A percentile compares a stretch with the other conserved stretches of the same genome.
These are phyloP conservation scores for Acorus calamus DNA, from an alignment of 106 monocot genomes.

Conservation along the genomic window DNA sequence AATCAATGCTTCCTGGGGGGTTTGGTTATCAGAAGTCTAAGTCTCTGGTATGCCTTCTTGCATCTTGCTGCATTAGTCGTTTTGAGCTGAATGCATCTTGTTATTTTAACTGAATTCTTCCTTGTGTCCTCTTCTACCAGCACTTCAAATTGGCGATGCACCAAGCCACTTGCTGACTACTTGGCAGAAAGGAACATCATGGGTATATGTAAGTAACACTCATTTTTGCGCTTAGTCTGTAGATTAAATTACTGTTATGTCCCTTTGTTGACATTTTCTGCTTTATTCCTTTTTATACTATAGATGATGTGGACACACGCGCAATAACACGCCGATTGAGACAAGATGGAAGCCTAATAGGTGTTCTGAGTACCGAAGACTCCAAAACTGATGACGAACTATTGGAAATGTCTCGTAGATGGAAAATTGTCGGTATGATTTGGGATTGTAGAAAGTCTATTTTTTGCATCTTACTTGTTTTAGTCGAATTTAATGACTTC, in stretches of 20 bases:
- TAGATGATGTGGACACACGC: conserved; percentile 97
- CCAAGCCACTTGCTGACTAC: conserved; percentile 77
- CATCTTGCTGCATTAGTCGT: not conserved
- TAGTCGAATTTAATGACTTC: no score
- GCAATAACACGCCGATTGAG: conserved; percentile 95
- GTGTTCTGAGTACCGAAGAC: conserved; percentile 90
- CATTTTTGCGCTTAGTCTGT: not conserved
- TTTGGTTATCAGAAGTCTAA: conserved; percentile 74
- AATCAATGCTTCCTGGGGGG: conserved; percentile 79
- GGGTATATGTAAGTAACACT: conserved; percentile 72
- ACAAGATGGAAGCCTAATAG: conserved; percentile 92
- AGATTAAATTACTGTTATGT: no score
- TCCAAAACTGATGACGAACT: conserved; percentile 66
- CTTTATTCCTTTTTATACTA: conserved; percentile 1
- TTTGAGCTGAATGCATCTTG: not conserved
- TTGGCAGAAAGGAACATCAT: conserved; percentile 87
- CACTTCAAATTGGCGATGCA: conserved; percentile 92
- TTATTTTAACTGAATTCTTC: not conserved
- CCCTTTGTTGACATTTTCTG: not conserved
- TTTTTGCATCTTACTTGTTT: not conserved
- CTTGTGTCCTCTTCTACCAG: conserved; percentile 23
- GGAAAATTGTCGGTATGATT: conserved; percentile 88
- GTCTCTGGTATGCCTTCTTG: conserved; percentile 54
- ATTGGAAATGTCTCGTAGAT: conserved; percentile 58
- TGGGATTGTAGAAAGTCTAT: not conserved